Evolutionary conservation across 192 early-diverging fungal species (phyloP).

Genomic region (Geosiphon pyriformis): DNA sequence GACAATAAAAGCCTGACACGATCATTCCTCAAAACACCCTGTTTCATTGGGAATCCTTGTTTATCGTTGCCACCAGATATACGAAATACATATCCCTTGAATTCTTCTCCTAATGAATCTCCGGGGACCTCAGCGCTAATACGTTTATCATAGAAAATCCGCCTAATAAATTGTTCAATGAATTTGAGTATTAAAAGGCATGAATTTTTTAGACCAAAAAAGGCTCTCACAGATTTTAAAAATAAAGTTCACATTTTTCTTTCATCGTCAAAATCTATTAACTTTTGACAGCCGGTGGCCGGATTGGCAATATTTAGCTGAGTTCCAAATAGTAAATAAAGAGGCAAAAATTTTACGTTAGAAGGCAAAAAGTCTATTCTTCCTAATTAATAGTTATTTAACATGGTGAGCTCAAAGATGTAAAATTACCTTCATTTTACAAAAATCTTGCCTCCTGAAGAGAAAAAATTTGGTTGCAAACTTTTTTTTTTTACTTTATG

Average conservation of each 20-base stretch:
- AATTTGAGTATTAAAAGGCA: too few species aligned
- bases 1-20: slow-evolving; percentile 78
- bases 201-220: too few species aligned
- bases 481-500: too few species aligned
- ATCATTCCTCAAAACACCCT: slow-evolving; percentile 72
- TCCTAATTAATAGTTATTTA: too few species aligned
- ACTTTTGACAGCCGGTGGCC: slow-evolving; percentile 97
- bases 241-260: slow-evolving; percentile 82
- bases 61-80: slow-evolving; percentile 99
- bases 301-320: slow-evolving; percentile 92
- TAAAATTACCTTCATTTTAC: too few species aligned
- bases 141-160: slow-evolving; percentile 97
- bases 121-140: slow-evolving; percentile 94
- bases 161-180: slow-evolving; percentile 68
- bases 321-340: too few species aligned
- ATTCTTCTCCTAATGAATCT: slow-evolving; percentile 96
- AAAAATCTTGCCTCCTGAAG: too few species aligned
- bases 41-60: slow-evolving; percentile 99
- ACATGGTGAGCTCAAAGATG: too few species aligned
- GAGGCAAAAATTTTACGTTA: too few species aligned
- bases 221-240: too few species aligned
- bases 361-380: too few species aligned
- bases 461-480: too few species aligned
- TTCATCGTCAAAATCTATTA: slow-evolving; percentile 97
- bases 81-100: slow-evolving; percentile 99